A percentile compares a stretch with the other conserved stretches of the same genome.
Conservation (phyloP, 169 alveolate genomes). For the Cryptosporidium sp. region DNA sequence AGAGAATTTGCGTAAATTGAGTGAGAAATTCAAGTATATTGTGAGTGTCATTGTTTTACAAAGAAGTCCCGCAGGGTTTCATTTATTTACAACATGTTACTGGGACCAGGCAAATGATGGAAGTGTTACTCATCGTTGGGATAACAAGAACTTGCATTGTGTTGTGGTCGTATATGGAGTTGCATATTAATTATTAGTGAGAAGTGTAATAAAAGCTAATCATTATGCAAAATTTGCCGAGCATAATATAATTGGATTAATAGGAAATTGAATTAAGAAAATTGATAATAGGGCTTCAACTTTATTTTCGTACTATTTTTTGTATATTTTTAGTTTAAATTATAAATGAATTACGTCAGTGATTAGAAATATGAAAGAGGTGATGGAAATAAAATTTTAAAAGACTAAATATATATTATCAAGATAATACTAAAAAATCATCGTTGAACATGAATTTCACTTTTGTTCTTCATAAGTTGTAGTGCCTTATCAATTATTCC, state of each 20-base stretch:
- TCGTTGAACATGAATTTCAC: constrained; percentile 21
- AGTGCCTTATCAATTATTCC: constrained; percentile 43
- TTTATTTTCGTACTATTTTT: not conserved
- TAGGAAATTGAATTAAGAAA: not conserved
- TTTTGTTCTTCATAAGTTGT: constrained; percentile 40
- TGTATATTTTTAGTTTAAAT: not conserved
- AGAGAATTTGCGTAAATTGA: constrained; percentile 72
- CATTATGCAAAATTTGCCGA: not conserved
- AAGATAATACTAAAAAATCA: not conserved
- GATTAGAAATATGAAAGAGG: not conserved
- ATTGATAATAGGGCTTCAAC: not conserved
- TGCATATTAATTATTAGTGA: constrained; percentile 47
- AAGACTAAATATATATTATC: too few species aligned
- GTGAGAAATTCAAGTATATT: constrained; percentile 82
- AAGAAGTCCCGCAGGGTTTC: constrained; percentile 86
- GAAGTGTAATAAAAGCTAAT: not conserved
- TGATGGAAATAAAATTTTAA: too few species aligned
- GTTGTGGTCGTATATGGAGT: constrained; percentile 82
- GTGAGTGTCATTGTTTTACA: constrained; percentile 83
- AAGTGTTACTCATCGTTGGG: constrained; percentile 84
- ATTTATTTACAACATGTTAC: constrained; percentile 85
- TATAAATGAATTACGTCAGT: too few species aligned
- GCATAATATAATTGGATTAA: not conserved
- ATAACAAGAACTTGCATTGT: constrained; percentile 82
- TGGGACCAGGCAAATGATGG: constrained; percentile 90